Conservation (phyloP, 2,329 filamentous ascomycete species). For the Fulvia fulva region DNA sequence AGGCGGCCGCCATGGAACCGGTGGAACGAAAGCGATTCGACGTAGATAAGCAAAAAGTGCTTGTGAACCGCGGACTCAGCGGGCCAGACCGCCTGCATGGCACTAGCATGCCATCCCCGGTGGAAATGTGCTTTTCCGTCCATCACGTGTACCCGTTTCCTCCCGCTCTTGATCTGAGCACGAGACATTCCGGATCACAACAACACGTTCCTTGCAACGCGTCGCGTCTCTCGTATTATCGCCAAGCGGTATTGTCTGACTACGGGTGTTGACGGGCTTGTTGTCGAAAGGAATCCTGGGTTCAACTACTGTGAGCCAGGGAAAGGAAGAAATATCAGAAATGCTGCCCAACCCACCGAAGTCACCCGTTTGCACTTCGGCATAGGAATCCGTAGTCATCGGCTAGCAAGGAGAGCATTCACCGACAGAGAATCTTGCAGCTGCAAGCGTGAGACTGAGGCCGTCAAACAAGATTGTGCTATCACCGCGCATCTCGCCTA, state of each 20-base stretch:
- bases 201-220: neutral
- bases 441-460: neutral
- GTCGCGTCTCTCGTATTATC: neutral
- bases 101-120: neutral
- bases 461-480: neutral
- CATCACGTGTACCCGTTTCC: neutral
- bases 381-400: neutral
- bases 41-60: conserved; percentile 4
- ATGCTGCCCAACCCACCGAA: neutral
- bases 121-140: neutral
- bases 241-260: neutral
- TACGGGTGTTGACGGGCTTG: neutral
- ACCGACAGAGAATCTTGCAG: neutral
- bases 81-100: neutral
- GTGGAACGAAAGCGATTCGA: neutral
- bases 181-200: neutral
- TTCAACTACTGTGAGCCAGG: neutral
- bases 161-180: neutral
- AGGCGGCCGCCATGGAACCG: too few relatives aligned
- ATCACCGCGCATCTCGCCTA: neutral
- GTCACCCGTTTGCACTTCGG: neutral
- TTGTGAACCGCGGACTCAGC: neutral
- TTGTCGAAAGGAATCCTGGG: neutral
- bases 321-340: neutral
- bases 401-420: neutral